These are phyloP conservation scores for Xylaria digitata DNA, from an alignment of 2,329 filamentous ascomycete genomes.

Conservation along the genomic window DNA sequence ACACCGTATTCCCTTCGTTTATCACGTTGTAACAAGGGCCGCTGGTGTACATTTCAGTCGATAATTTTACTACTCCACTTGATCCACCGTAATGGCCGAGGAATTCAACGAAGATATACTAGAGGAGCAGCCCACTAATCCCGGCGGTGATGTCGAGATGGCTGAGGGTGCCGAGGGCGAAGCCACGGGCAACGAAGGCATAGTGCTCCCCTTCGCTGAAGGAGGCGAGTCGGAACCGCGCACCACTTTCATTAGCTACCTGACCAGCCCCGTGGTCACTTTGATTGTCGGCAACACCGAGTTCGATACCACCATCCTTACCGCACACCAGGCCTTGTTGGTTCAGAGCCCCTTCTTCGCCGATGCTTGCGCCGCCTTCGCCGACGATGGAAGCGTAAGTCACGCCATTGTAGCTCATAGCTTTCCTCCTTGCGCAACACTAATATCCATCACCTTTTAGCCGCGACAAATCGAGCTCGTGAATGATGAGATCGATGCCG, in stretches of 20 bases:
- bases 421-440: neutral
- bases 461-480: slow-evolving; percentile 76
- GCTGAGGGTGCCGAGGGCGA: slow-evolving; percentile 51
- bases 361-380: slow-evolving; percentile 70
- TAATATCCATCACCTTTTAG: slow-evolving; percentile 47
- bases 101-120: slow-evolving; percentile 46
- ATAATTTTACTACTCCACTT: neutral
- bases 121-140: slow-evolving; percentile 48
- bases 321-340: slow-evolving; percentile 83
- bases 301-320: slow-evolving; percentile 68
- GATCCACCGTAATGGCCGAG: slow-evolving; percentile 44
- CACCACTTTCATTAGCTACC: slow-evolving; percentile 66
- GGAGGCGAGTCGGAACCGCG: slow-evolving; percentile 52
- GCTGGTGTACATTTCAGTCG: neutral
- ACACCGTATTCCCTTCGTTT: slow-evolving; percentile 18
- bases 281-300: slow-evolving; percentile 73
- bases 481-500: slow-evolving; percentile 76
- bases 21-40: neutral
- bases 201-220: slow-evolving; percentile 55
- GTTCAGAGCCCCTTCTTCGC: slow-evolving; percentile 79
- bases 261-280: slow-evolving; percentile 76
- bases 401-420: neutral
- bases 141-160: slow-evolving; percentile 48
- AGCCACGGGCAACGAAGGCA: slow-evolving; percentile 39
- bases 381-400: slow-evolving; percentile 69